Conservation (phyloP, 306 rosid genomes). For the Begonia fuchsioides region DNA sequence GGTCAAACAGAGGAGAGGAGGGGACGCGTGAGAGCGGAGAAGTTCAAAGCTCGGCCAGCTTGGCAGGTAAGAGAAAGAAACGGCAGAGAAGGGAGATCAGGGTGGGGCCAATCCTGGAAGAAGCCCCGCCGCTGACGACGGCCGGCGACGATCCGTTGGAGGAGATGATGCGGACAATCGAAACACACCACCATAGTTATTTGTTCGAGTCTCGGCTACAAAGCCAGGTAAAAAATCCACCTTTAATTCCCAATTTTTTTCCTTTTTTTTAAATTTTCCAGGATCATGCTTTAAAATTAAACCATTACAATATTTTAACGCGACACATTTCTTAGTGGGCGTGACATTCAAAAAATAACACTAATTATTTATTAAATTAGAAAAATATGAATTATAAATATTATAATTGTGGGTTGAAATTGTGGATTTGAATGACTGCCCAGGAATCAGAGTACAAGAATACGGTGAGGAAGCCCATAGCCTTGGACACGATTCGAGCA, state of each 20-base stretch:
- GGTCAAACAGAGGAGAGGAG: conserved; percentile 28
- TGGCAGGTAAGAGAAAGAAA: conserved; percentile 28
- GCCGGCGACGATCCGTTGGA: conserved; percentile 46
- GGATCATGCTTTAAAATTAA: no score
- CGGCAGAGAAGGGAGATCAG: conserved; percentile 26
- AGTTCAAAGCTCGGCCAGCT: conserved; percentile 74
- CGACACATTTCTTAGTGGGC: no score
- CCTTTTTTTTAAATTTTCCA: no score
- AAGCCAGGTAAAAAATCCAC: conserved; percentile 38
- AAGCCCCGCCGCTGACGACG: conserved; percentile 8
- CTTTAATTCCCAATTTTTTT: no score
- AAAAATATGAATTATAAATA: no score
- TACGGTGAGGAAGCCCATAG: conserved; percentile 42
- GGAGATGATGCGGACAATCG: conserved; percentile 35
- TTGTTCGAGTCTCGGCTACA: conserved; percentile 61
- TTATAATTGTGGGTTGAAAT: conserved; percentile 5
- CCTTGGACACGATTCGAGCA: conserved; percentile 37
- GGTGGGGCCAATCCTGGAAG: conserved; percentile 10
- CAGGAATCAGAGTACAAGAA: conserved; percentile 51
- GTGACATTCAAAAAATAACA: no score
- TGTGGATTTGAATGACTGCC: conserved; percentile 8
- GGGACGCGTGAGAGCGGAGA: conserved; percentile 55
- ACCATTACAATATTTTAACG: no score
- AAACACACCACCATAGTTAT: conserved; percentile 36
- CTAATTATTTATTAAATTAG: no score